Evolutionary conservation across 805 yeast species (phyloP).

Genomic region (Zygosaccharomyces kombuchaensis): DNA sequence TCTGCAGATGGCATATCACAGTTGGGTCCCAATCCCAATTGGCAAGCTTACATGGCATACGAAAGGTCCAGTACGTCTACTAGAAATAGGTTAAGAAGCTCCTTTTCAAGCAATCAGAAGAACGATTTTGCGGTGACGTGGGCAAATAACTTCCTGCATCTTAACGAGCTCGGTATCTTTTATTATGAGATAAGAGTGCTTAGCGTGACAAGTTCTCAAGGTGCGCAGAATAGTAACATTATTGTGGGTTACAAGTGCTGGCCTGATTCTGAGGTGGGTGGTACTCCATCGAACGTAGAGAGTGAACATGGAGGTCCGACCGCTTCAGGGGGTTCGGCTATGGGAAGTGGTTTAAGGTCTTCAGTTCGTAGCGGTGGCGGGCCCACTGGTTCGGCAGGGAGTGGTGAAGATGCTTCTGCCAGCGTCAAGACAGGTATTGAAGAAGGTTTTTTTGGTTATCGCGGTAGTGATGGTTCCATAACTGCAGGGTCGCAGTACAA

Average conservation of each 20-base stretch:
- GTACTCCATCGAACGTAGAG: conserved; percentile 7
- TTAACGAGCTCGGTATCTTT: conserved; percentile 24
- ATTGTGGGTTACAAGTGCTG: conserved; percentile 29
- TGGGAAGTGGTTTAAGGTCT: conserved; percentile 11
- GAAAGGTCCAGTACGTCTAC: conserved; percentile 19
- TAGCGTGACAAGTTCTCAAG: conserved; percentile 25
- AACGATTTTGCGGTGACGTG: conserved; percentile 28
- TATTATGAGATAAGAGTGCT: conserved; percentile 31
- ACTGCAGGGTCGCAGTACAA: conserved; percentile 22
- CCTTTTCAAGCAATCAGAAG: conserved; percentile 18
- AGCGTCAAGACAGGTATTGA: conserved; percentile 16
- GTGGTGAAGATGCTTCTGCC: conserved; percentile 9
- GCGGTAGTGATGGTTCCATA: conserved; percentile 31
- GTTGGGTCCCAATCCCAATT: conserved; percentile 26
- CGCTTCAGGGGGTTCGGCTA: conserved; percentile 7
- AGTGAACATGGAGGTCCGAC: conserved; percentile 10
- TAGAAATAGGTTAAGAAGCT: conserved; percentile 23
- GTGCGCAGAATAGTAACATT: conserved; percentile 27
- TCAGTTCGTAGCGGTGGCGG: conserved; percentile 14
- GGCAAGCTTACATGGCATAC: conserved; percentile 22
- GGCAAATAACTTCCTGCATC: conserved; percentile 28
- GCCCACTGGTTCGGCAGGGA: conserved; percentile 6
- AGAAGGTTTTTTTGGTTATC: conserved; percentile 28
- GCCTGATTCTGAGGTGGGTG: conserved; percentile 10
- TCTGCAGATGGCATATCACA: conserved; percentile 31